These are phyloP conservation scores for Paramecium primaurelia DNA, from an alignment of 73 alveolate species.

Conservation along the genomic window DNA sequence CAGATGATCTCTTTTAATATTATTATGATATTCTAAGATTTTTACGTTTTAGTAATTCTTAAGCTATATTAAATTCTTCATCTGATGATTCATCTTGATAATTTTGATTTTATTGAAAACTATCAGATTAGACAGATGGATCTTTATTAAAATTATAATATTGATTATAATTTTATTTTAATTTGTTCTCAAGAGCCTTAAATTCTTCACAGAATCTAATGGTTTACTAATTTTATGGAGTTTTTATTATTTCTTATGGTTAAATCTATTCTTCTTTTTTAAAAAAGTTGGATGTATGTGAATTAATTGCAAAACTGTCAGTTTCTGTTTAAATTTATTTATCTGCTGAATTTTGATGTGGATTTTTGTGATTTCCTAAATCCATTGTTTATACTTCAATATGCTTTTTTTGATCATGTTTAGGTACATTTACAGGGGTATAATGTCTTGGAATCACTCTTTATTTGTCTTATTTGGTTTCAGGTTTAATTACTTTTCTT, in stretches of 20 bases:
- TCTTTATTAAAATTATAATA: neutral
- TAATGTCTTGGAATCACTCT: neutral
- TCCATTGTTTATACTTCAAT: neutral
- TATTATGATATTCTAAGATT: neutral
- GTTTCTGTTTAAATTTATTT: conserved; percentile 10
- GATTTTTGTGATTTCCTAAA: neutral
- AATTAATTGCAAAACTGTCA: neutral
- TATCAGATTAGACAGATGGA: neutral
- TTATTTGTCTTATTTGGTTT: neutral
- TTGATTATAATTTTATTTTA: neutral
- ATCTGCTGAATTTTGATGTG: neutral
- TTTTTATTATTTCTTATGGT: neutral
- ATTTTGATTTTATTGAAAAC: neutral
- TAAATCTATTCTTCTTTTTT: neutral
- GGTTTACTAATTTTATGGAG: neutral
- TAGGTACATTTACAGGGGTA: neutral
- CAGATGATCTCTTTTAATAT: neutral
- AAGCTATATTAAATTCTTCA: neutral
- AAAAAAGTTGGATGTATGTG: neutral
- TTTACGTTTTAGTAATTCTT: neutral
- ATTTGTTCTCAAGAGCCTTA: neutral
- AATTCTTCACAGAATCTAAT: neutral
- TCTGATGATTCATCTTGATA: neutral
- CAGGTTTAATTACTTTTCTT: neutral
- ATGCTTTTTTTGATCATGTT: neutral